Evolutionary conservation across 768 basidiomycete genomes (phyloP).

Genomic region (Tulasnella sp.): DNA sequence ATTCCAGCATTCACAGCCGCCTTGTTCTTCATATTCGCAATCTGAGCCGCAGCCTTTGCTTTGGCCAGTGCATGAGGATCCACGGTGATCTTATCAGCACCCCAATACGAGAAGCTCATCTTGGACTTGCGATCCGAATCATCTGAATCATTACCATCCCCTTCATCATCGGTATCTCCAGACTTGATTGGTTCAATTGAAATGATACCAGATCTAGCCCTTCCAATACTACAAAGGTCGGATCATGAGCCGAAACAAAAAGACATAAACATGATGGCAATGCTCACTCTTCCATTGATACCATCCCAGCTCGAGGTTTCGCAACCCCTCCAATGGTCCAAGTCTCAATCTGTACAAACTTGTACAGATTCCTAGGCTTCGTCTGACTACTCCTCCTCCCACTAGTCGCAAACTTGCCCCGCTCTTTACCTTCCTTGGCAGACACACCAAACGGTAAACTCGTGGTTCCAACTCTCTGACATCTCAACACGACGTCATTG

Average conservation of each 20-base stretch:
- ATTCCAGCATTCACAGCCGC: constrained; percentile 30
- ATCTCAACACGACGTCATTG: constrained; percentile 88
- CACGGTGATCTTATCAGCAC: constrained; percentile 79
- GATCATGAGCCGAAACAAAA: constrained; percentile 6
- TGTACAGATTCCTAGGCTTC: constrained; percentile 84
- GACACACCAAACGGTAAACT: constrained; percentile 49
- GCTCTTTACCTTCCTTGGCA: constrained; percentile 36
- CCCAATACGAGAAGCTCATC: constrained; percentile 92
- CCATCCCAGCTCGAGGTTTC: constrained; percentile 65
- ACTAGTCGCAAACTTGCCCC: constrained; percentile 71
- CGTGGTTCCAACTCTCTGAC: constrained; percentile 82
- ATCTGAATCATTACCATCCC: constrained; percentile 49
- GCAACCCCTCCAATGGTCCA: constrained; percentile 72
- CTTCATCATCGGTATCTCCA: constrained; percentile 46
- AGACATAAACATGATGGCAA: not conserved
- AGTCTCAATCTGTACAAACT: constrained; percentile 79
- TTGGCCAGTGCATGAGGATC: constrained; percentile 41
- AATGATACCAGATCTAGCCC: constrained; percentile 44
- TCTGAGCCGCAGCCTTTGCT: not conserved
- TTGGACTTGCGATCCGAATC: constrained; percentile 84
- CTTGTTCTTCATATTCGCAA: no score
- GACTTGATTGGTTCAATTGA: constrained; percentile 40
- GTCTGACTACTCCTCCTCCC: constrained; percentile 62
- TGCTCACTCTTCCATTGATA: constrained; percentile 83
- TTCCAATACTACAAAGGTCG: constrained; percentile 25